These are phyloP conservation scores for Candida dendrica DNA, from an alignment of 805 yeast species.

Conservation along the genomic window DNA sequence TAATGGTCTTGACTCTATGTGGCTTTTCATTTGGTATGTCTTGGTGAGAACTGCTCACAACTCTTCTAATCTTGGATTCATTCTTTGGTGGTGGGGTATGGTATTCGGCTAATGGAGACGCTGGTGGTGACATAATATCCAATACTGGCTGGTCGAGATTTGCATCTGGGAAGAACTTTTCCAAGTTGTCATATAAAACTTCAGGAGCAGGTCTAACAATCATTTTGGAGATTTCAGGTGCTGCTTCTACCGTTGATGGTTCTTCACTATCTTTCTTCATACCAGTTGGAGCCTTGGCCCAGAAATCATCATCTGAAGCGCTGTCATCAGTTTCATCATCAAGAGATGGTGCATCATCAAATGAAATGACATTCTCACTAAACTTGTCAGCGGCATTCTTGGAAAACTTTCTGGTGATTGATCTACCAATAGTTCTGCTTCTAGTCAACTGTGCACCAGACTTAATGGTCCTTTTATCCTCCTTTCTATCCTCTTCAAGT, in stretches of 20 bases:
- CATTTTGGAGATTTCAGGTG: constrained; percentile 33
- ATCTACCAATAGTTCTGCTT: constrained; percentile 2
- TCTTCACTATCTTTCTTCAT: constrained; percentile 15
- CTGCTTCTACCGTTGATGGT: constrained; percentile 5
- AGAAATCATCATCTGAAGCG: constrained; percentile 50
- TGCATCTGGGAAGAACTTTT: constrained; percentile 85
- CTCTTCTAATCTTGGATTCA: constrained; percentile 9
- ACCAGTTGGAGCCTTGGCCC: constrained; percentile 42
- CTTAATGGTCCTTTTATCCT: neutral
- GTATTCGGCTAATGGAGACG: constrained; percentile 34
- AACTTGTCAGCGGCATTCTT: constrained; percentile 44
- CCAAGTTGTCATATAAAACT: constrained; percentile 85
- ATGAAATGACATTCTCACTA: constrained; percentile 64
- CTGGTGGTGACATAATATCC: constrained; percentile 59
- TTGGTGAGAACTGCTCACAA: constrained; percentile 11
- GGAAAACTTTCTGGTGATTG: constrained; percentile 24
- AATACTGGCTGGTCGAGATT: constrained; percentile 89
- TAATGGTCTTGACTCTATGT: constrained; percentile 78
- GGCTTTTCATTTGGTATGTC: constrained; percentile 26
- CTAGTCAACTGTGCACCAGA: neutral
- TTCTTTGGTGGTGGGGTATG: constrained; percentile 1
- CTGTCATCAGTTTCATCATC: constrained; percentile 27
- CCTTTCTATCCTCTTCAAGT: constrained; percentile 1
- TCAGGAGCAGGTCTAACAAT: constrained; percentile 93
- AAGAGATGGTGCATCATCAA: constrained; percentile 64